Percentiles rank a stretch among this genome's conserved stretches.
Conservation (phyloP, 2,329 filamentous ascomycete species). For the Thyridium curvatum region DNA sequence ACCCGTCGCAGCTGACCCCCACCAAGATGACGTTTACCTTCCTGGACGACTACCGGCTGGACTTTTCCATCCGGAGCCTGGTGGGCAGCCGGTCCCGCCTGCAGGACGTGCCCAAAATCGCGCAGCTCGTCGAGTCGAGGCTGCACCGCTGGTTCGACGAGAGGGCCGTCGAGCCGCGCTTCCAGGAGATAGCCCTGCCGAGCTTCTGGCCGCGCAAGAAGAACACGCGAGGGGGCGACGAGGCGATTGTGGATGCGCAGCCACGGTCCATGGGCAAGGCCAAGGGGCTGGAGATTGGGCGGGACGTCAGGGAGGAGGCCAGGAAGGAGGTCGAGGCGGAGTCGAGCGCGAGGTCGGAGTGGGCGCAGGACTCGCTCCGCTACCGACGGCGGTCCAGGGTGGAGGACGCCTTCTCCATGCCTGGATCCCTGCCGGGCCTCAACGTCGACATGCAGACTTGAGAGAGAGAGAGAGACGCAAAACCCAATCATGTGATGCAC, state of each 20-base stretch:
- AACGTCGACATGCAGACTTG: slow-evolving; percentile 18
- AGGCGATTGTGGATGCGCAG: slow-evolving; percentile 39
- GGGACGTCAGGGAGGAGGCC: slow-evolving; percentile 44
- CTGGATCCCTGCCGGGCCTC: slow-evolving; percentile 37
- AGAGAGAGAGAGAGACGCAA: slow-evolving; percentile 1
- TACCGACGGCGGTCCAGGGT: slow-evolving; percentile 11
- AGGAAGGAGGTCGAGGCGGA: slow-evolving; percentile 41
- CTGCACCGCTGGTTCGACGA: slow-evolving; percentile 87
- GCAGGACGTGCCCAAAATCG: slow-evolving; percentile 84
- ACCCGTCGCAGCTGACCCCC: slow-evolving; percentile 60
- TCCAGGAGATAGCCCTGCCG: slow-evolving; percentile 79
- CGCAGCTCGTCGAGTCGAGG: slow-evolving; percentile 72
- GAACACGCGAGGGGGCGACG: slow-evolving; percentile 71
- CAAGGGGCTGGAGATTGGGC: slow-evolving; percentile 47
- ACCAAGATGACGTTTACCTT: slow-evolving; percentile 96
- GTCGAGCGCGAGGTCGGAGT: slow-evolving; percentile 22
- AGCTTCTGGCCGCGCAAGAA: slow-evolving; percentile 79
- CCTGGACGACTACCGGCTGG: slow-evolving; percentile 77
- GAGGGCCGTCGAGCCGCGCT: slow-evolving; percentile 75
- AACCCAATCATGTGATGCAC: neutral
- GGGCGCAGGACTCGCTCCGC: slow-evolving; percentile 24
- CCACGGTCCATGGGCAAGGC: slow-evolving; percentile 40
- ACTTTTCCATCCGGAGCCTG: slow-evolving; percentile 74
- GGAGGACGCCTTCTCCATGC: slow-evolving; percentile 36
- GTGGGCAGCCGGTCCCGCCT: slow-evolving; percentile 73